Base-by-base conservation (phyloP, 2,329 filamentous ascomycete species). In the Talaromyces sp. region DNA sequence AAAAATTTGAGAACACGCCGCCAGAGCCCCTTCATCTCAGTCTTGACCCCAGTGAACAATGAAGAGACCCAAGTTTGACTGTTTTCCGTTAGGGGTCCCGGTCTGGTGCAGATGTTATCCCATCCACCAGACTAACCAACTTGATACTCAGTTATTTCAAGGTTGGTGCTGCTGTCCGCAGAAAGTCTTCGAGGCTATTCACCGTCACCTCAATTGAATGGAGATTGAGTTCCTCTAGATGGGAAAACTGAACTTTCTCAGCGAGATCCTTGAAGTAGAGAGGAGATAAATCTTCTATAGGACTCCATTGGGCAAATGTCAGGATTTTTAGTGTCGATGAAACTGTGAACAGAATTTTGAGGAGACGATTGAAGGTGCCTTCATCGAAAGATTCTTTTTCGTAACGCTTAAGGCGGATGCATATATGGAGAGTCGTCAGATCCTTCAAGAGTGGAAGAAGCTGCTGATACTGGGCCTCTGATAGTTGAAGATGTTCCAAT, bases 121-220 rank as follows among this genome's bases (percentile, higher is more conserved):
- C 14, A 49, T 49, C 47, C 24, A 49, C 47, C 19, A 49, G n/a
- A 29, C 47, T 49, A 11, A 49, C 39, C 20, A 43, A 44, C 10
- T 20, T 10, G 2, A 43, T 3, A 43, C n/a, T 32, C 27, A 43
- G 24, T 11, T n/a, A 14, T 32, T 43, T 43, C 19, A 49, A 43
- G 10, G 47, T 44, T 43, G 39, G 47, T 19, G 47, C 47, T 49
- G 47, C 47, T 37, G 37, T 49, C 29, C 29, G 39, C 14, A 49
- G 29, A 49, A 49, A 49, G n/a, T 35, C 39, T 20, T 43, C 29
- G 30, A 49, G 29, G 29, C 29, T 49, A 42, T 43, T 14, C 30
- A 49, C 47, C 29, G 39, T 49, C 37, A 49, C 47, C 16, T 42
- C 47, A 16, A 49, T 43, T 20, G 47, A 49, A 36, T 49, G 47